Evolutionary conservation across 257 asterid genomes (phyloP).

Genomic region (Solanum paucissectum): DNA sequence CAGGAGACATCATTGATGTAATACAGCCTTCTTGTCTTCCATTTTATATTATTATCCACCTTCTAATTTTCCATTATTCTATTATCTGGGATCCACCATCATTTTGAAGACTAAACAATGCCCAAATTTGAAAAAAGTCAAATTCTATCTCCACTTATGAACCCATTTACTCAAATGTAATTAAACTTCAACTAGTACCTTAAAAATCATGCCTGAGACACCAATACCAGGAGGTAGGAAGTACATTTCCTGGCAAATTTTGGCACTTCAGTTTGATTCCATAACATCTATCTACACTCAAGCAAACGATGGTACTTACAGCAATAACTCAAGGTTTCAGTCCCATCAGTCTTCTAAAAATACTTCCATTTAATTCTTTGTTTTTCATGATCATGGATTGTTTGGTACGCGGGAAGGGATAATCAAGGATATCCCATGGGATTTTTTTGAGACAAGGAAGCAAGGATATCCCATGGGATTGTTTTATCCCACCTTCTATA

Average conservation of each 20-base stretch:
- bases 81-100: background rate
- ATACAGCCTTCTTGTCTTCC: background rate
- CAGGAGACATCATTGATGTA: background rate
- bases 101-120: background rate
- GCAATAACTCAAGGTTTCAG: background rate
- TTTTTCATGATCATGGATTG: background rate
- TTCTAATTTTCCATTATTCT: background rate
- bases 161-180: background rate
- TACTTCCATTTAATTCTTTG: background rate
- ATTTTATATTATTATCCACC: background rate
- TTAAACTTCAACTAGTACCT: background rate
- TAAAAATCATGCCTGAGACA: background rate
- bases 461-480: background rate
- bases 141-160: background rate
- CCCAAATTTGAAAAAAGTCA: background rate
- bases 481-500: background rate
- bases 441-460: background rate
- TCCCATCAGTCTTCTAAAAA: background rate
- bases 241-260: background rate
- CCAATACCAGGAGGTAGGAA: background rate
- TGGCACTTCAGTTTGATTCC: background rate
- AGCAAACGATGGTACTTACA: background rate
- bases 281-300: background rate
- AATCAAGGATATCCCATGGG: background rate
- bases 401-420: background rate